A percentile compares a stretch with the other conserved stretches of the same genome.
Evolutionary conservation across 345 rosid genomes (phyloP).

Genomic region (Gynandropsis gynandra): DNA sequence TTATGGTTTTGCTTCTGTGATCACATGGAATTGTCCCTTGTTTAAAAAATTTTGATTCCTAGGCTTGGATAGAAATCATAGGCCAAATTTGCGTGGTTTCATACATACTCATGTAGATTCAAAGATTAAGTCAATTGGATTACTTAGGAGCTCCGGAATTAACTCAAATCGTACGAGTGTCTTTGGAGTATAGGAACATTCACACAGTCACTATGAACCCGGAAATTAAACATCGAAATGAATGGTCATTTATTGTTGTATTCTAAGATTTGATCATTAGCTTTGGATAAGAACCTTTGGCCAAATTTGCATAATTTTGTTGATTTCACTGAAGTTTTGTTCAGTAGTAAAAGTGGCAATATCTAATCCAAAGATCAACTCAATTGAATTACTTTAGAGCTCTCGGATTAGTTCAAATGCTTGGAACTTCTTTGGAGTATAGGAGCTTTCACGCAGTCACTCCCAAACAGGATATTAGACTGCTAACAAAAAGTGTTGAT

Average conservation of each 20-base stretch:
- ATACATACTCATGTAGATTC: neutral
- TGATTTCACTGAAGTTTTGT: neutral
- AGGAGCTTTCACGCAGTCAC: too few relatives aligned
- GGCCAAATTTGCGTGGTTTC: neutral
- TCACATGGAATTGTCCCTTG: neutral
- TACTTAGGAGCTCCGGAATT: neutral
- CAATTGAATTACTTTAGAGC: too few relatives aligned
- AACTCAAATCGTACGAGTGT: neutral
- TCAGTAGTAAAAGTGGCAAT: too few relatives aligned
- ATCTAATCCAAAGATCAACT: too few relatives aligned
- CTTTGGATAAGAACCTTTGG: neutral
- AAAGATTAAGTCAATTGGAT: neutral
- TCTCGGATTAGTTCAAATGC: too few relatives aligned
- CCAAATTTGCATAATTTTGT: neutral
- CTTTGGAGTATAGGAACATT: neutral
- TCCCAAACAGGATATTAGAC: too few relatives aligned
- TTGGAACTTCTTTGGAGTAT: too few relatives aligned
- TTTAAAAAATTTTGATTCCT: too few relatives aligned
- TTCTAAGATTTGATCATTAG: constrained; percentile 8
- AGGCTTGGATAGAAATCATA: neutral
- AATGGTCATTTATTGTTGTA: constrained; percentile 8
- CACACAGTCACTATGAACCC: neutral
- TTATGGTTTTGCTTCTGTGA: neutral
- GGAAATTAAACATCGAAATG: too few relatives aligned
- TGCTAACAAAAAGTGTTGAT: too few relatives aligned